Base-by-base conservation (phyloP, 1,284 basidiomycete species). In the Ceratobasidium sp. region DNA sequence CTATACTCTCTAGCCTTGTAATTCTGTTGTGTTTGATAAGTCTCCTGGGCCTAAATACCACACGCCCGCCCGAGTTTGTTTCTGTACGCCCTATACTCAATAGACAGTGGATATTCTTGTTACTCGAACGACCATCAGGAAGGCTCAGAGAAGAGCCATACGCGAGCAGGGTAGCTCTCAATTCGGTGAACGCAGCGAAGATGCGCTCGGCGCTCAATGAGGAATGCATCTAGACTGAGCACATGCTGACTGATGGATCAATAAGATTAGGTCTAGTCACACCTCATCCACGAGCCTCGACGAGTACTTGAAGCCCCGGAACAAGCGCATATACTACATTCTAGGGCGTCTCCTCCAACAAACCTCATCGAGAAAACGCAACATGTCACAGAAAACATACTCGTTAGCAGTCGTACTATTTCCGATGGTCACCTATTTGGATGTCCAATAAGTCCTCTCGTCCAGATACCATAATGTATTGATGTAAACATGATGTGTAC, bases 341-440 rank as follows among this genome's bases (percentile, higher is more conserved):
- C 22, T 57, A 11, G 3, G 29, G 6, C 27, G 22, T 5, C 53
- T 67, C n/a, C n/a, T 57, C 24, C 11, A 41, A 41, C 36, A 4
- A 41, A 11, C 36, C 4, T 27, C 63, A 33, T 41, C 41, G 45
- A 45, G 33, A 48, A 50, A 44, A 48, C 22, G 15, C 5, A 22
- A 22, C 47, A 72, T 72, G 69, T 50, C 69, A 15, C 44, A 51
- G 31, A 53, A 57, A 24, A 62, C 31, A 24, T 62, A 60, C 17
- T 72, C 69, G 2, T 60, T 72, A 27, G 69, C 54, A 4, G 47
- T 72, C 45, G 69, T 72, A 2, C 47, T 72, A n/a, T 72, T 50
- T 36, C 56, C 54, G 0, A 15, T 19, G 45, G 69, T 72, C 24
- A 72, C 69, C 19, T 72, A 60, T 15, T 51, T 72, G 27, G 69